Evolutionary conservation across 1,284 basidiomycete genomes (phyloP), one percentile per base, ranked within the genome.

Genomic region (Cutaneotrichosporon spelunceum): DNA sequence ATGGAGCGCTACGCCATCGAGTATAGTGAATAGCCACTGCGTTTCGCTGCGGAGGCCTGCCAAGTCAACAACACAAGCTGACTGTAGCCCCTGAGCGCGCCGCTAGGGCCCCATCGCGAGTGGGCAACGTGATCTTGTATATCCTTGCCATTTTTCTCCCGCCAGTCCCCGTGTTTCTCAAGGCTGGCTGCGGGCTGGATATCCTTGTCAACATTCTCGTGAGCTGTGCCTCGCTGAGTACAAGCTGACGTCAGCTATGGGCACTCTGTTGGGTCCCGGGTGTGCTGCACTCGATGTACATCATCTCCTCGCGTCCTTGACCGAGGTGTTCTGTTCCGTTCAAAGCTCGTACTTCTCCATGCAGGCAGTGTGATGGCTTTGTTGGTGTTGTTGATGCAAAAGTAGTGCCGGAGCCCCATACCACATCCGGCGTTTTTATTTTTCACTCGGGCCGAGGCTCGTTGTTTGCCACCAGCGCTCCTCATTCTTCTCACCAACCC

Each of bases 181-280:
- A 48, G 56, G 33, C 16, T 3, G 62, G 62, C 9, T 63, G 62
- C 21, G 24, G 56, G 19, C 21, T 16, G 13, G 26, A 56, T 5
- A 11, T 63, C 36, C 29, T 63, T 19, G 11, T 63, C 34, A 60
- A 63, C 47, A 19, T 63, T 16, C 11, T 60, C 29, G 62, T 63
- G 30, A 26, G 26, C 26, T 23, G 14, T 2, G 27, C 16, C 9
- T 4, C 30, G 4, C 2, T 29, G 13, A 13, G 19, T n/a, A 36
- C 19, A 26, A 33, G 56, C 30, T 57, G 33, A 57, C 33, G 3
- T 6, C 59, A 63, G 62, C 56, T 63, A 11, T 53, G 50, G 42
- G 27, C 30, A 10, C 56, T 63, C 23, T 45, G 58, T 29, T 63
- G 62, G 62, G 42, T 63, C 21, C 62, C 62, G 14, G 62, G 62